Evolutionary conservation across 768 basidiomycete genomes (phyloP).

Genomic region (Suillus tomentosus): DNA sequence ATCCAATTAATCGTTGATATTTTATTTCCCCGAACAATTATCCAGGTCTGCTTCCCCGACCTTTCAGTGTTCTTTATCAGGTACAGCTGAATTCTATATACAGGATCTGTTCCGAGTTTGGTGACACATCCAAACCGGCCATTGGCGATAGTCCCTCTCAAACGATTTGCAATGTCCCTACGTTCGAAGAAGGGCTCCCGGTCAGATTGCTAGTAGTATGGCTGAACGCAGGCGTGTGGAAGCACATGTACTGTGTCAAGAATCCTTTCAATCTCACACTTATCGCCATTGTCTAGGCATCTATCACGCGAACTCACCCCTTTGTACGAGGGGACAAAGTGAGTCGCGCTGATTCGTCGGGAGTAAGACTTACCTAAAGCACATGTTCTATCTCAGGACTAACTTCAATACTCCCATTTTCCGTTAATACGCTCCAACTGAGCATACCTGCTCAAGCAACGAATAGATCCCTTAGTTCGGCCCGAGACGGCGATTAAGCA

Average conservation of each 20-base stretch:
- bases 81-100: background rate
- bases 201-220: background rate
- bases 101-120: background rate
- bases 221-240: background rate
- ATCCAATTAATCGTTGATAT: background rate
- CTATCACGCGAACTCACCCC: background rate
- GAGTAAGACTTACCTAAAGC: background rate
- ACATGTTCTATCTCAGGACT: conserved; percentile 2
- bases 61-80: background rate
- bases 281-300: background rate
- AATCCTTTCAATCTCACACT: background rate
- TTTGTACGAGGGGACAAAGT: background rate
- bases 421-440: background rate
- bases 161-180: background rate
- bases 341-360: background rate
- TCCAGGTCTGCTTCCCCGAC: background rate
- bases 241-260: background rate
- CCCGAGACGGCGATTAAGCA: conserved; percentile 6
- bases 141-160: background rate
- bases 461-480: background rate
- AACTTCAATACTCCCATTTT: conserved; percentile 6
- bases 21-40: background rate
- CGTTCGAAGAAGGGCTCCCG: background rate
- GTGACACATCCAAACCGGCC: background rate
- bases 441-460: background rate